Evolutionary conservation across 2,329 filamentous ascomycete genomes (phyloP).

Genomic region (Ciborinia camelliae): DNA sequence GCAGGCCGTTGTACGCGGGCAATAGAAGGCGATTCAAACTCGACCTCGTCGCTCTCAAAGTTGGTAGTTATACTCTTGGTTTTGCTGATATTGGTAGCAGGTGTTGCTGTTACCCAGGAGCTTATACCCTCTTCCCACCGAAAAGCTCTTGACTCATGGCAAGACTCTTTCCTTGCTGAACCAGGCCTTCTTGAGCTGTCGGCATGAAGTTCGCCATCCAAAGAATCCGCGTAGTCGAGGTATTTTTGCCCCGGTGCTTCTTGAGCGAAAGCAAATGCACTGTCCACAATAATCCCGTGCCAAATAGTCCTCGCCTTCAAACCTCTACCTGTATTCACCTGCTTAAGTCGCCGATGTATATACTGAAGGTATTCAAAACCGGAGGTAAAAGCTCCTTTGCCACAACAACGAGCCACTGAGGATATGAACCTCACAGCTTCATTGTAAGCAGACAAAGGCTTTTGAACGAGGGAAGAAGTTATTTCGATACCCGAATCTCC

Average conservation of each 20-base stretch:
- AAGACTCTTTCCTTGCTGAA: conserved; percentile 21
- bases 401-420: conserved; percentile 48
- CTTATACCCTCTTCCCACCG: conserved; percentile 55
- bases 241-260: conserved; percentile 32
- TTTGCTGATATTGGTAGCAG: conserved; percentile 31
- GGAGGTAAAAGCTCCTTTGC: conserved; percentile 40
- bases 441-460: conserved; percentile 20
- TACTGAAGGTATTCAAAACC: conserved; percentile 42
- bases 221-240: conserved; percentile 34
- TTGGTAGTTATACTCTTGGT: conserved; percentile 13
- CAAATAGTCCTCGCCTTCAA: conserved; percentile 21
- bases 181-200: background rate
- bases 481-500: background rate
- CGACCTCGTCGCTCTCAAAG: conserved; percentile 17
- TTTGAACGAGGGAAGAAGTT: background rate
- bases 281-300: conserved; percentile 35
- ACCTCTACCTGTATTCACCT: conserved; percentile 9
- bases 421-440: conserved; percentile 41
- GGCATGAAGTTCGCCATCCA: conserved; percentile 25
- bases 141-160: conserved; percentile 34
- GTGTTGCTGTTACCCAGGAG: conserved; percentile 53
- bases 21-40: conserved; percentile 27
- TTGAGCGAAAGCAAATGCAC: conserved; percentile 37
- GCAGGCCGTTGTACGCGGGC: background rate
- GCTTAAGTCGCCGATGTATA: conserved; percentile 31